Base-by-base conservation (phyloP, 495 filamentous ascomycete species). In the Zalerion maritima region DNA sequence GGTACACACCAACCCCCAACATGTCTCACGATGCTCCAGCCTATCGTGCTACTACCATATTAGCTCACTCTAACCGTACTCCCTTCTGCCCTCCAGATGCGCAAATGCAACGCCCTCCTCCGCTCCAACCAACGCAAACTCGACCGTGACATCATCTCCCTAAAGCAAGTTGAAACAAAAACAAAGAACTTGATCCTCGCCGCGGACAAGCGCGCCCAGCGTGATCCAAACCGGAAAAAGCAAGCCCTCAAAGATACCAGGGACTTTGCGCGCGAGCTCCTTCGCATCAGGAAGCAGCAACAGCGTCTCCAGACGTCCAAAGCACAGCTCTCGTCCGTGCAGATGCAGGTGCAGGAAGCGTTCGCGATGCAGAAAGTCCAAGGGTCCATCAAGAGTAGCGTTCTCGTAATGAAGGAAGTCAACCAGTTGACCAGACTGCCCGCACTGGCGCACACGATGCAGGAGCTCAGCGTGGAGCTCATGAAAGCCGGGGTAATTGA, bases 341-440 rank as follows among this genome's bases (percentile, higher is more conserved):
- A 85, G 42, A 94, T 94, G 91, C 91, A 96, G 54, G 91, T 97
- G 38, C 83, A 81, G 45, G 87, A 96, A 56, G 87, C 91, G 2
- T 97, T 96, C 47, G 81, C 82, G 4, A 75, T 94, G 45, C 75
- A 86, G 38, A 93, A 92, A 64, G 94, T 96, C 41, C 87, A 94
- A 62, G 91, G 91, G 23, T 83, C 73, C 49, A 81, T 97, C 39
- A 64, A 73, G 31, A 81, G 79, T 27, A 78, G 70, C 34, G 87
- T 87, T 8, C 79, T 80, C 11, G 85, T 97, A 38, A 94, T 97
- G 89, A 84, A 83, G 52, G 85, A 96, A 51, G 86, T 97, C 26
- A 97, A 97, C 50, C 68, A 64, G 2, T 60, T 96, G 5, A 70
- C 94, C 15, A 63, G 77, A 15, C 54, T 97, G 36, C 89, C 89